phyloP scores from a whole-genome alignment of 108 stramenopile species.

The Aureococcus anophagefferens region DNA sequence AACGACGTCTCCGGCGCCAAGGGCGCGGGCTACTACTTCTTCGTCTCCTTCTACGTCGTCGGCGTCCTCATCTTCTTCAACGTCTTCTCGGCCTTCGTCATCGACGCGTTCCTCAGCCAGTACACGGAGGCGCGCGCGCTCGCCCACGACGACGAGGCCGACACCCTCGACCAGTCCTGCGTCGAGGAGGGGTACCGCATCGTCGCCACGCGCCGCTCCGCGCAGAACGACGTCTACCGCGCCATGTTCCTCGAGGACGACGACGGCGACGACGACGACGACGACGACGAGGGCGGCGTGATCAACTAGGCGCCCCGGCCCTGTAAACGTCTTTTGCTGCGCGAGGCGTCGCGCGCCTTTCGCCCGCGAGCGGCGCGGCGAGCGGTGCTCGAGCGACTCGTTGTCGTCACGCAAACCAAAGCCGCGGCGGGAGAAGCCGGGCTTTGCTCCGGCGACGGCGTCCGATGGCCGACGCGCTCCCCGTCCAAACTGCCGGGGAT shows the following conservation, averaged over 20 bases:
- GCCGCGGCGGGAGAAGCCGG: no score
- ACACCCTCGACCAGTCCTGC: background rate
- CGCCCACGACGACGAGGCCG: background rate
- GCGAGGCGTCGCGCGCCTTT: no score
- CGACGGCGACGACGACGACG: background rate
- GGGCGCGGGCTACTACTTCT: background rate
- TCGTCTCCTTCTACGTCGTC: conserved; percentile 5
- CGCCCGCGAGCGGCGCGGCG: no score
- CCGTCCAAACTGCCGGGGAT: no score
- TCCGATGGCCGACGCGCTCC: no score
- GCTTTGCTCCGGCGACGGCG: no score
- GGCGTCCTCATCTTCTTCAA: background rate
- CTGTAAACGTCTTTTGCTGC: no score
- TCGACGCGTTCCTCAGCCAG: conserved; percentile 1
- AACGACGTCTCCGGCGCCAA: background rate
- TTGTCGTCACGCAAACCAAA: no score
- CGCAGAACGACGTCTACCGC: background rate
- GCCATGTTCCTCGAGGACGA: background rate
- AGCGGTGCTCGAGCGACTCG: no score
- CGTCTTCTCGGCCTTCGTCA: conserved; percentile 6
- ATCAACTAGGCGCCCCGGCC: no score
- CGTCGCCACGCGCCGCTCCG: background rate
- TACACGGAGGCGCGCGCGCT: background rate
- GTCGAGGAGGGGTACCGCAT: background rate
- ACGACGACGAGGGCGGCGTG: no score